A percentile compares a stretch with the other conserved stretches of the same genome.
Conservation (phyloP, 768 basidiomycete genomes). For the Kwoniella europaea region DNA sequence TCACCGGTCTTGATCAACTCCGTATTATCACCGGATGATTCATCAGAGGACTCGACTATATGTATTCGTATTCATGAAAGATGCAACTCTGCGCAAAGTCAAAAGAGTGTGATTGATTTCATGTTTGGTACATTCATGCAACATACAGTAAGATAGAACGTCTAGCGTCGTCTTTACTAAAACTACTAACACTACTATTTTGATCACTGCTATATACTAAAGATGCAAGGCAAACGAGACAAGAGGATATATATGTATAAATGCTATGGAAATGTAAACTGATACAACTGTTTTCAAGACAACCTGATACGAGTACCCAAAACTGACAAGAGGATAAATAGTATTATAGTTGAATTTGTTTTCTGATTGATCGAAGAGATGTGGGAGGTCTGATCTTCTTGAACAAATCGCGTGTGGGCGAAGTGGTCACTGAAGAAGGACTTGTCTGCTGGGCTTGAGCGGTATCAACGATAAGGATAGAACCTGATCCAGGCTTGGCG, state of each 20-base stretch:
- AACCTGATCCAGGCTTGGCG: constrained; percentile 34
- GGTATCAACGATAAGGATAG: constrained; percentile 41
- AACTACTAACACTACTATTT: too few relatives aligned
- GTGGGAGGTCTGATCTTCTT: constrained; percentile 32
- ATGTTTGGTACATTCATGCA: neutral
- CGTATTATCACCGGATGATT: neutral
- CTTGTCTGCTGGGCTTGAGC: constrained; percentile 10
- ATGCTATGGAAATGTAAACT: neutral
- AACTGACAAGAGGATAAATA: neutral
- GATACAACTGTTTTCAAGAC: neutral
- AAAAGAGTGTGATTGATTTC: neutral
- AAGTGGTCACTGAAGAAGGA: constrained; percentile 23
- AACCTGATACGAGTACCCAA: neutral
- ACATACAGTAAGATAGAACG: neutral
- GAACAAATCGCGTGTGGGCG: constrained; percentile 33
- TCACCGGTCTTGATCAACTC: too few relatives aligned
- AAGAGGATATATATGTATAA: neutral
- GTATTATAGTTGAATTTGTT: constrained; percentile 25
- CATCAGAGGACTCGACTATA: neutral
- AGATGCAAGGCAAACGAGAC: neutral
- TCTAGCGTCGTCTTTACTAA: neutral
- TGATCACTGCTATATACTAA: neutral
- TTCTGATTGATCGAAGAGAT: constrained; percentile 31
- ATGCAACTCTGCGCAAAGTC: too few relatives aligned
- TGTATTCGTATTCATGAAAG: too few relatives aligned